These are phyloP conservation scores for Aspergillus vadensis DNA, from an alignment of 2,329 filamentous ascomycete genomes.

Conservation along the genomic window DNA sequence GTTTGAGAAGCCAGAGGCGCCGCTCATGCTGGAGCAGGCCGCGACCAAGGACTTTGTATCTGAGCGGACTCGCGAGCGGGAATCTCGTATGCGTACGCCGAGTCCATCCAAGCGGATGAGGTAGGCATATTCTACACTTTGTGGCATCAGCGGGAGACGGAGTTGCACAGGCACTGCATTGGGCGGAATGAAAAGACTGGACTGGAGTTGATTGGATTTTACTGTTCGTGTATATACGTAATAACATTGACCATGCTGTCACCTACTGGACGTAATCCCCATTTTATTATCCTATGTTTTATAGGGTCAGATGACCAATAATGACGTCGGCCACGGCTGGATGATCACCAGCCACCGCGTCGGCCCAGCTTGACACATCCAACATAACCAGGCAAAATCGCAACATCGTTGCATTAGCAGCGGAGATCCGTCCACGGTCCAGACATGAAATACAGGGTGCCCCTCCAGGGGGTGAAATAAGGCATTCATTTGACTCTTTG, in stretches of 20 bases:
- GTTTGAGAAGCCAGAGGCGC: constrained; percentile 31
- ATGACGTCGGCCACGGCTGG: neutral
- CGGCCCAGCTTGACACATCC: neutral
- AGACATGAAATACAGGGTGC: too few species aligned
- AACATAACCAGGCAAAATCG: neutral
- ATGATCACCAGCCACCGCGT: neutral
- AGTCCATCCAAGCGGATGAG: constrained; percentile 37
- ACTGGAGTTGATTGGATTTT: neutral
- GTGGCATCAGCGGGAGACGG: neutral
- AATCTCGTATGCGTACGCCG: constrained; percentile 38
- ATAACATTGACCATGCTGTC: neutral
- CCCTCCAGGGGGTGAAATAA: too few species aligned
- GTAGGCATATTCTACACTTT: neutral
- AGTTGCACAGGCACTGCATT: neutral
- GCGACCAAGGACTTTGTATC: constrained; percentile 34
- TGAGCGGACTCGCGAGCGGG: constrained; percentile 34
- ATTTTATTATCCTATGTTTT: neutral
- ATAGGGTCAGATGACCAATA: neutral
- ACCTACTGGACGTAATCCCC: too few species aligned
- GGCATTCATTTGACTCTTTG: too few species aligned
- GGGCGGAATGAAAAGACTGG: neutral
- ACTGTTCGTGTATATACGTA: neutral
- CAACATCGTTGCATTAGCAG: neutral
- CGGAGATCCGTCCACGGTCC: too few species aligned
- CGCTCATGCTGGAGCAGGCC: constrained; percentile 35